phyloP scores from a whole-genome alignment of 225 moss, liverwort and hornwort genomes.

The Thuidium tamariscinum region DNA sequence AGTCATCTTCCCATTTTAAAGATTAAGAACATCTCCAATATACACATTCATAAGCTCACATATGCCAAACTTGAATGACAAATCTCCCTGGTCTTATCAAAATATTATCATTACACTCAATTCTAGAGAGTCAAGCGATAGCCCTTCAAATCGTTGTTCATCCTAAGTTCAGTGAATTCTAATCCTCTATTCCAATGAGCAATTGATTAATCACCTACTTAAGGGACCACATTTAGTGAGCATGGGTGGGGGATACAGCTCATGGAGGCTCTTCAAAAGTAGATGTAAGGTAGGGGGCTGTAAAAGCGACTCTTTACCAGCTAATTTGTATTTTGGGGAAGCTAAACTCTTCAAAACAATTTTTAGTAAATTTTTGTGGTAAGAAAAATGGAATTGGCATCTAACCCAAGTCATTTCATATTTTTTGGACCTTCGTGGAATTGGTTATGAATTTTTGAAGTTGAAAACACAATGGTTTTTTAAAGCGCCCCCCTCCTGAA shows the following conservation, averaged over 20 bases:
- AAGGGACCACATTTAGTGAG: background rate
- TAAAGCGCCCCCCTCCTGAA: too few relatives aligned
- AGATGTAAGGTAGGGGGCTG: too few relatives aligned
- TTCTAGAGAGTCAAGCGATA: background rate
- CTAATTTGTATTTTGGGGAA: too few relatives aligned
- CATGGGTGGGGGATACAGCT: rapidly evolving
- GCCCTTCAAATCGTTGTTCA: rapidly evolving
- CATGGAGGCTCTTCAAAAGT: too few relatives aligned
- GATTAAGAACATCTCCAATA: background rate
- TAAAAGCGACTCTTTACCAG: too few relatives aligned
- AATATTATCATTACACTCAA: background rate
- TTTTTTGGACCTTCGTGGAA: too few relatives aligned
- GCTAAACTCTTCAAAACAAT: too few relatives aligned
- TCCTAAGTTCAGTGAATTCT: background rate
- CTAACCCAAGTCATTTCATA: too few relatives aligned
- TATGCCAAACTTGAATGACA: background rate
- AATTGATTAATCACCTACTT: background rate
- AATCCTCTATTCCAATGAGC: background rate
- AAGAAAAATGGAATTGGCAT: too few relatives aligned
- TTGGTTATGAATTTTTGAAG: too few relatives aligned
- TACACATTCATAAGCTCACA: rapidly evolving
- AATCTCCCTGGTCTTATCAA: rapidly evolving
- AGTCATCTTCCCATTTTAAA: background rate
- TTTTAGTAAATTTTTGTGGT: too few relatives aligned
- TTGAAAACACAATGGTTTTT: too few relatives aligned